Conservation (phyloP, 306 rosid genomes). For the Pachyrhizus erosus region DNA sequence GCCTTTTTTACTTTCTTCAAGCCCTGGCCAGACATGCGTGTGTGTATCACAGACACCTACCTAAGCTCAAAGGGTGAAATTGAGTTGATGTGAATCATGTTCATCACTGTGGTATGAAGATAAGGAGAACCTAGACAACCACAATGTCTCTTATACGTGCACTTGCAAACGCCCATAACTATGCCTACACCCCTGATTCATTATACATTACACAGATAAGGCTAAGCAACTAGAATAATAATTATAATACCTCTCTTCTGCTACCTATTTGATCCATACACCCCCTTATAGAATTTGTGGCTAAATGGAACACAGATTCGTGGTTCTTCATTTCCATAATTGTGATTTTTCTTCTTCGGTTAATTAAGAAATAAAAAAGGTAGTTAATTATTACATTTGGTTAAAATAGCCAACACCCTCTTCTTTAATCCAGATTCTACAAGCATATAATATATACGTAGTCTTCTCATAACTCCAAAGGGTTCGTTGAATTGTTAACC, state of each 20-base stretch:
- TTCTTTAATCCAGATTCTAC: not conserved
- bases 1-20: slow-evolving; percentile 25
- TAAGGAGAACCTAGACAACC: no score
- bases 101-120: not conserved
- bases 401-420: not conserved
- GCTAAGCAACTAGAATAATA: not conserved
- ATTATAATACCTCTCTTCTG: not conserved
- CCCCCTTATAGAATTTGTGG: not conserved
- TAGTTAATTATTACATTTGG: not conserved
- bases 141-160: not conserved
- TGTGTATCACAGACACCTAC: slow-evolving; percentile 30
- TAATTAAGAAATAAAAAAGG: not conserved
- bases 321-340: not conserved
- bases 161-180: not conserved
- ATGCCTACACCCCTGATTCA: not conserved
- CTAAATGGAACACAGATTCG: not conserved
- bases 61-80: slow-evolving; percentile 19
- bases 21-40: slow-evolving; percentile 54
- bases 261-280: not conserved
- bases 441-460: not conserved
- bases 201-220: not conserved
- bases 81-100: not conserved
- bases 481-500: not conserved
- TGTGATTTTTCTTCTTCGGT: not conserved
- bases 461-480: not conserved